These are phyloP conservation scores for Calocybe gangraenosa DNA, from an alignment of 768 basidiomycete species.

Conservation along the genomic window DNA sequence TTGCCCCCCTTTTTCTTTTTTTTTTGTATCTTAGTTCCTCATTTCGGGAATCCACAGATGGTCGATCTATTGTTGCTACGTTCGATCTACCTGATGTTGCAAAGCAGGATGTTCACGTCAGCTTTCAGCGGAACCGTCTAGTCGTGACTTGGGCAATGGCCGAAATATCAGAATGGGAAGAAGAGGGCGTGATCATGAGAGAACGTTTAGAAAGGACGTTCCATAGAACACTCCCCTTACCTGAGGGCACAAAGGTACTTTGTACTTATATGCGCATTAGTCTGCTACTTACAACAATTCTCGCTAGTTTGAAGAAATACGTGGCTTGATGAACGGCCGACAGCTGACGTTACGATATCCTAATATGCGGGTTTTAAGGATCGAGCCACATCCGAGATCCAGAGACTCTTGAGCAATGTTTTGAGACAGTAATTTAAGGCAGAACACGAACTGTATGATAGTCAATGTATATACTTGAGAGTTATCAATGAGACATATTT, in stretches of 20 bases:
- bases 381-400: constrained; percentile 39
- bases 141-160: constrained; percentile 65
- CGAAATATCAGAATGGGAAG: constrained; percentile 57
- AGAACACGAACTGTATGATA: background rate
- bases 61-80: constrained; percentile 63
- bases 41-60: constrained; percentile 68
- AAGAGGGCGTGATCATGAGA: constrained; percentile 55
- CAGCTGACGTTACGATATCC: constrained; percentile 65
- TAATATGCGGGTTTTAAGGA: constrained; percentile 45
- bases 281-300: background rate
- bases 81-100: constrained; percentile 67
- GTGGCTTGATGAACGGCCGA: constrained; percentile 59
- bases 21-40: constrained; percentile 54
- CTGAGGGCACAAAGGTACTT: constrained; percentile 68
- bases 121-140: constrained; percentile 58
- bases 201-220: constrained; percentile 62
- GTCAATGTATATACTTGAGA: background rate
- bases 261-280: background rate
- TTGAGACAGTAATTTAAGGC: background rate
- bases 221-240: constrained; percentile 65
- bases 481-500: background rate
- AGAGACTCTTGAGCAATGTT: constrained; percentile 30
- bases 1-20: constrained; percentile 12
- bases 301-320: constrained; percentile 67
- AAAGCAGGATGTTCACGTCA: constrained; percentile 75